Evolutionary conservation across 2,329 filamentous ascomycete species (phyloP), one percentile per base, ranked within the genome.

Genomic region (Alternaria longipes): DNA sequence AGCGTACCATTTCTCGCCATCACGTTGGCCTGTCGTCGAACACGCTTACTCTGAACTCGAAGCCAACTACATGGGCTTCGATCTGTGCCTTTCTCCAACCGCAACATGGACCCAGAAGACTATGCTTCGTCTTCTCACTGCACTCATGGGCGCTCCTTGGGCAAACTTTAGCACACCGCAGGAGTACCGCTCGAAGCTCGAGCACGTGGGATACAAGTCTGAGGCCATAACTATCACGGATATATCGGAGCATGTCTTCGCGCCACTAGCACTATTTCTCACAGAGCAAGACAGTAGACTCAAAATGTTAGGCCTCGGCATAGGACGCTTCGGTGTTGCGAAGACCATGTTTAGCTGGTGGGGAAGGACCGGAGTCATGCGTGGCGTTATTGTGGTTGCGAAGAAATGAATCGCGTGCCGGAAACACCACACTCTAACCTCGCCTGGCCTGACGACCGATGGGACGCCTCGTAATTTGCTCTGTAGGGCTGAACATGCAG

Each of bases 1-100:
- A 3, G 69, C 87, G 5, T 88, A 88, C 56, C 85, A 88, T 68
- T 88, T 87, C 67, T 78, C 76, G 0, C 86, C 85, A 0, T 86
- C 85, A 0, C 77, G 86, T 14, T 78, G 74, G 55, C 80, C 82
- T 0, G 67, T 87, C 3, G 79, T 87, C 14, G 57, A 73, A 8
- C 77, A 83, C 44, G 80, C 83, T 1, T 73, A 77, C 5, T 69
- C 64, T 3, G 72, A 72, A 0, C 76, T 87, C 0, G 66, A 78
- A 4, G 85, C 85, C 1, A 81, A 83, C 0, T 72, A 85, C 53
- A 85, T 87, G 82, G 84, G 83, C 0, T 88, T 87, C 60, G 86
- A 88, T 59, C 77, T 88, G 1, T 67, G 87, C 3, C 75, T 73
- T 24, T 69, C 71, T 47, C 63, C 74, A 24, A 63, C 59, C 20